Evolutionary conservation across 2,329 filamentous ascomycete species (phyloP), one percentile per base, ranked within the genome.

Genomic region (Mycogone perniciosa): DNA sequence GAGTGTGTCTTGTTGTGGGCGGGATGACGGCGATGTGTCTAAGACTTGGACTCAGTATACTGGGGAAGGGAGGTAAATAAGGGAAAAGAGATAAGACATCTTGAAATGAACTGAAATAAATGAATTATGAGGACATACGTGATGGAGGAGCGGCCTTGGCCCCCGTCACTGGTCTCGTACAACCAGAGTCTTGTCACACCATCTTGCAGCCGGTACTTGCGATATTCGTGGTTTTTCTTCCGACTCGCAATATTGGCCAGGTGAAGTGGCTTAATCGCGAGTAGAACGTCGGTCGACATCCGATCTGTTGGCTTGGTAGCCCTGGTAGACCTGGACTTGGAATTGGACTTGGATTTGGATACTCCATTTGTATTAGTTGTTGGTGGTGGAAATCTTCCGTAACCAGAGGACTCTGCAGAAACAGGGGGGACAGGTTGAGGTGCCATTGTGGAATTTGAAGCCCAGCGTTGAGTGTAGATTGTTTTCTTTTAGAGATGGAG

Each of bases 181-280:
- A 65, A 47, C 62, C 60, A 65, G 2, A 65, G 50, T 1, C 61
- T 55, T 9, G 46, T 20, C 4, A 64, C 56, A 7, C 54, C 50
- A 7, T 62, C 47, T 11, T 52, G 54, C 1, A 62, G 50, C 4
- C 59, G 45, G 31, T 65, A 64, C 7, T 58, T 63, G 34, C 62
- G 57, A 39, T 60, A 62, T 35, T 62, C 63, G 0, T 64, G 55
- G 29, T 58, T 64, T 52, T 64, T 64, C 1, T 57, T 26, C n/a
- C 49, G 42, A 11, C 34, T 48, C 29, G 46, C 45, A 41, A 64
- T 62, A 13, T 62, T 60, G 41, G 37, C 46, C 0, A 61, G 30
- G 49, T 61, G 60, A 1, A 53, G 33, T 0, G 54, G 56, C 20
- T 57, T 50, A 10, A 64, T 64, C 4, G 61, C 43, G 1, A 64